Conservation (phyloP, 1,284 basidiomycete species). For the Rhodofomes roseus region DNA sequence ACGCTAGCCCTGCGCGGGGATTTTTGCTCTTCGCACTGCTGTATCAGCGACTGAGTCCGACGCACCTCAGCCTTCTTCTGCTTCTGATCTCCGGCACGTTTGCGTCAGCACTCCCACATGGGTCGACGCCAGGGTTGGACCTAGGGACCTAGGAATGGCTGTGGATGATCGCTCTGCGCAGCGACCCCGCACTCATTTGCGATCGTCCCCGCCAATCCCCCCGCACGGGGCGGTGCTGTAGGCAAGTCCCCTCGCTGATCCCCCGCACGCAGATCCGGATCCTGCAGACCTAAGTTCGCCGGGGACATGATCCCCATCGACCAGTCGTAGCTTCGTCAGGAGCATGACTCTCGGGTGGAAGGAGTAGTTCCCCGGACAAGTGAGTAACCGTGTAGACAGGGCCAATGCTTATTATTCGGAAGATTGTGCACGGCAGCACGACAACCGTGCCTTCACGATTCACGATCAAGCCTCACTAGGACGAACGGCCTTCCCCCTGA, state of each 20-base stretch:
- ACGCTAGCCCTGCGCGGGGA: not conserved
- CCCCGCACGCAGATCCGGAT: constrained; percentile 1
- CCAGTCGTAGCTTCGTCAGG: no score
- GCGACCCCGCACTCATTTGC: not conserved
- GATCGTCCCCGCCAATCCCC: not conserved
- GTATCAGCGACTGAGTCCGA: not conserved
- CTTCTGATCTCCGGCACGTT: not conserved
- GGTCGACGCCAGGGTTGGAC: no score
- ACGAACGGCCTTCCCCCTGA: not conserved
- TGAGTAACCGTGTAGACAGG: no score
- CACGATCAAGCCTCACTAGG: no score
- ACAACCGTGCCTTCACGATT: no score
- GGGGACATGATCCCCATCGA: not conserved
- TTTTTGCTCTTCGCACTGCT: not conserved
- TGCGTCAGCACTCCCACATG: not conserved
- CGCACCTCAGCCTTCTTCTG: not conserved
- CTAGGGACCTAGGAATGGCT: not conserved
- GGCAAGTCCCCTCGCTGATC: not conserved
- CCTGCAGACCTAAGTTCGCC: not conserved
- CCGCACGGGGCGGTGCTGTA: not conserved
- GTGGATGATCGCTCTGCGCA: not conserved
- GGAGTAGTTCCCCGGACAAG: no score
- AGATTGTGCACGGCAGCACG: no score
- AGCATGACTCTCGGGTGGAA: no score
- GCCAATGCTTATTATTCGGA: no score